These are phyloP conservation scores for Thymus mandschuricus DNA, from an alignment of 257 asterid species.

Conservation along the genomic window DNA sequence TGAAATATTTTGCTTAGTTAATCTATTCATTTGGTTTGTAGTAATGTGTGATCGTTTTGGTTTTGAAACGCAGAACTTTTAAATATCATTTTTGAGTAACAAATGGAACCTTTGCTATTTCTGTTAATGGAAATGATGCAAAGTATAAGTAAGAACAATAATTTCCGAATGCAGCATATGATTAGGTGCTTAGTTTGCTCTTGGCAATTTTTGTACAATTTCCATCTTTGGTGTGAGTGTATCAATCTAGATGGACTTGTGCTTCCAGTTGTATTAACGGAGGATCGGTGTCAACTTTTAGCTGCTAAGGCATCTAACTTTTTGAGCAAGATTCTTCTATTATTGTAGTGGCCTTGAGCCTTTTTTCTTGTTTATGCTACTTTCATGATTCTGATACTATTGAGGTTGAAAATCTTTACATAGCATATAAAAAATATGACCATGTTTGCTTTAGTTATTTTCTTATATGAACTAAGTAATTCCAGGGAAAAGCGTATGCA, in stretches of 20 bases:
- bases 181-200: neutral
- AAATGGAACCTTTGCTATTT: neutral
- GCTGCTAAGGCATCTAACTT: neutral
- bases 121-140: neutral
- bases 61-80: neutral
- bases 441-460: neutral
- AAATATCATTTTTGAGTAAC: neutral
- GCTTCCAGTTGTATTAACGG: neutral
- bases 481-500: neutral
- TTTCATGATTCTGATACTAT: neutral
- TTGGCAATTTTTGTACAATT: neutral
- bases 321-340: neutral
- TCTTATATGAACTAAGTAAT: neutral
- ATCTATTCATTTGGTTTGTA: constrained; percentile 2
- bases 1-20: neutral
- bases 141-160: neutral
- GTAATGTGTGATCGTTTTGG: neutral
- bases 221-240: constrained; percentile 1
- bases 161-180: neutral
- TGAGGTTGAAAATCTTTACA: neutral
- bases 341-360: neutral
- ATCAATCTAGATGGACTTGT: neutral
- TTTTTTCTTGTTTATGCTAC: neutral
- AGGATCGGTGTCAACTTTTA: neutral
- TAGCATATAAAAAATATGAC: neutral